phyloP scores from a whole-genome alignment of 306 rosid genomes.

The Medicago ruthenica region DNA sequence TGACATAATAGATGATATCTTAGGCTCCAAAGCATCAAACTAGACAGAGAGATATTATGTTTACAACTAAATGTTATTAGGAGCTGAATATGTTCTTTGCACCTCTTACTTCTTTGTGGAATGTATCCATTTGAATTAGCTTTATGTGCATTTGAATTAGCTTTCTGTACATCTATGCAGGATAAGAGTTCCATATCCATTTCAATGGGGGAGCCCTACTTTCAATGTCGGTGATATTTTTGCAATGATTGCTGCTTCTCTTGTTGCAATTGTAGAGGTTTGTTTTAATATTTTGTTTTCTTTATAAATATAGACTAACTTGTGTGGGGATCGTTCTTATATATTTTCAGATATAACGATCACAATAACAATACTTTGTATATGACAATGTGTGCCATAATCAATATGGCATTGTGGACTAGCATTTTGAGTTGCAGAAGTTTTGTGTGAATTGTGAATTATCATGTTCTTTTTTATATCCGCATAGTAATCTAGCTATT shows the following conservation, averaged over 20 bases:
- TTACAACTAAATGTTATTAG: neutral
- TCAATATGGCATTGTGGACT: slow-evolving; percentile 24
- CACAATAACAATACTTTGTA: neutral
- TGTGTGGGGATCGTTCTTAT: slow-evolving; percentile 5
- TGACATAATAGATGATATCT: slow-evolving; percentile 6
- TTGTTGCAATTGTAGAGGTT: slow-evolving; percentile 86
- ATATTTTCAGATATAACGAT: slow-evolving; percentile 12
- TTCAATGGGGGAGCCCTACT: slow-evolving; percentile 87
- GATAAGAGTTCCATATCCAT: slow-evolving; percentile 91
- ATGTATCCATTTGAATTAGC: neutral
- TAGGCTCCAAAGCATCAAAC: slow-evolving; percentile 18
- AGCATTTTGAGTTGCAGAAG: neutral
- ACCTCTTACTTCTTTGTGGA: neutral
- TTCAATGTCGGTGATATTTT: slow-evolving; percentile 77
- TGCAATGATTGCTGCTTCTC: slow-evolving; percentile 73
- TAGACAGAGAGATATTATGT: neutral
- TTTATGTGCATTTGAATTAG: slow-evolving; percentile 5
- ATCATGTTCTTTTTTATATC: neutral
- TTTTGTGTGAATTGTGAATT: slow-evolving; percentile 1
- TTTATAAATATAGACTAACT: slow-evolving; percentile 1
- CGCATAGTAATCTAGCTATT: neutral
- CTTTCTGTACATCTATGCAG: slow-evolving; percentile 51
- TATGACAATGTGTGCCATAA: neutral
- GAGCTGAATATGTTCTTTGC: slow-evolving; percentile 15
- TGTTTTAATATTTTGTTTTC: slow-evolving; percentile 16